Base-by-base conservation (phyloP, 352 stramenopile genomes). In the Bremia lactucae region DNA sequence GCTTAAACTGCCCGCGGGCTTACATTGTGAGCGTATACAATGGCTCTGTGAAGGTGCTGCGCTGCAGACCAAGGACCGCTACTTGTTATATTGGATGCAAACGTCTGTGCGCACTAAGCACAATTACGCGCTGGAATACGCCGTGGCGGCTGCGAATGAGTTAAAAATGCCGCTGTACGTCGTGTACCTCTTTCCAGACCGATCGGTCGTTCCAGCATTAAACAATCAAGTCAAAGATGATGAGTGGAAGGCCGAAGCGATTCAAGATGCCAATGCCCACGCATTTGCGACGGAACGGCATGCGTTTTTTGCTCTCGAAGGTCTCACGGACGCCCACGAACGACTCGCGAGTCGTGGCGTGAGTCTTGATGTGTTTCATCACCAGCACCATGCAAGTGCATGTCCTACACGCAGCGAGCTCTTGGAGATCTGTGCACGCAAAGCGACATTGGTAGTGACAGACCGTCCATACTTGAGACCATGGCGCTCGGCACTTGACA, bases 81-180 rank as follows among this genome's bases (percentile, higher is more conserved):
- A 83, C 28, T 44, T 92, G 31, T 59, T 92, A 46, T 92, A 92
- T 59, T 92, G 80, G 80, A 92, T 92, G 80, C 80, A 92, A 48
- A 88, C 76, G 31, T 81, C 75, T 1, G 72, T 90, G 53, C 80
- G 80, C 29, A 59, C 74, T 19, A 77, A 82, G 36, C 78, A 86
- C 61, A 92, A 92, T 46, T 89, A 87, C 53, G 56, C 77, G 34
- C 63, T 92, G 16, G 74, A 92, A 48, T 87, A 74, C 28, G 76
- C 80, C 1, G 65, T 92, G 23, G 66, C 72, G 1, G 72, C 68
- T 1, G 76, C 80, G 10, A 81, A 81, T 13, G 62, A 65, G 22
- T 54, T 92, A 5, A 36, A 72, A 14, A 44, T 88, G 25, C 80
- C 80, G 31, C 53, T 92, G 29, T 71, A 83, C 42, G 74, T 92